A percentile compares a stretch with the other conserved stretches of the same genome.
Evolutionary conservation across 208 protist genomes (phyloP).

Genomic region (Trypanosoma conorhini): DNA sequence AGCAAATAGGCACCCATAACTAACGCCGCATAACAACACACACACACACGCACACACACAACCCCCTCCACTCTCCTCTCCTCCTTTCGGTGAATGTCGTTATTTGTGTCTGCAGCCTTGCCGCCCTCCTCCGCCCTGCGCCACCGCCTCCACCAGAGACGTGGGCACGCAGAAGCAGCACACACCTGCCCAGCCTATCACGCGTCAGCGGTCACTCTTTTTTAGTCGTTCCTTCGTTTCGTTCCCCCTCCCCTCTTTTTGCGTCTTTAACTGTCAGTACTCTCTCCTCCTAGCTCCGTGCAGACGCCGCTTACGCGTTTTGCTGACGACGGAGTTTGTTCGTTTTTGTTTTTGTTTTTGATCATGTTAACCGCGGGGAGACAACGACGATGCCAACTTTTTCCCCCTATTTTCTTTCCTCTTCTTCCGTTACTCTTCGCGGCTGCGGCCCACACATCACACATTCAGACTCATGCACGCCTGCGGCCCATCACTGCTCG

Average conservation of each 20-base stretch:
- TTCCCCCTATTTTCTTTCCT: neutral
- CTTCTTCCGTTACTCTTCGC: neutral
- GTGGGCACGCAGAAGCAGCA: neutral
- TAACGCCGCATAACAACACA: too few relatives aligned
- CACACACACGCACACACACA: neutral
- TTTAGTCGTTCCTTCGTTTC: neutral
- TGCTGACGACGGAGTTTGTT: too few relatives aligned
- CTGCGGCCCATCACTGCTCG: conserved; percentile 35
- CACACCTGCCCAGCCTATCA: neutral
- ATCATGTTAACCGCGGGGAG: too few relatives aligned
- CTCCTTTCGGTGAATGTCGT: neutral
- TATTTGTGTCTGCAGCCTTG: neutral
- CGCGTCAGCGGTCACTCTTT: neutral
- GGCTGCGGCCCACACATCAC: neutral
- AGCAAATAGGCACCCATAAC: neutral
- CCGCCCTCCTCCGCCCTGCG: too few relatives aligned
- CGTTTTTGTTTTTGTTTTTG: too few relatives aligned
- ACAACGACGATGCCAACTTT: too few relatives aligned
- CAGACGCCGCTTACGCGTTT: too few relatives aligned
- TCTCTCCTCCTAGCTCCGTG: too few relatives aligned
- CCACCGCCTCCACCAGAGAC: neutral
- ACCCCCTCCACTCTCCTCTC: neutral
- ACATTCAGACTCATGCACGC: conserved; percentile 10
- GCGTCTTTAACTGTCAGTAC: neutral
- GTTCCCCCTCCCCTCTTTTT: neutral